Base-by-base conservation (phyloP, 2,329 filamentous ascomycete species). In the Capronia epimyces region DNA sequence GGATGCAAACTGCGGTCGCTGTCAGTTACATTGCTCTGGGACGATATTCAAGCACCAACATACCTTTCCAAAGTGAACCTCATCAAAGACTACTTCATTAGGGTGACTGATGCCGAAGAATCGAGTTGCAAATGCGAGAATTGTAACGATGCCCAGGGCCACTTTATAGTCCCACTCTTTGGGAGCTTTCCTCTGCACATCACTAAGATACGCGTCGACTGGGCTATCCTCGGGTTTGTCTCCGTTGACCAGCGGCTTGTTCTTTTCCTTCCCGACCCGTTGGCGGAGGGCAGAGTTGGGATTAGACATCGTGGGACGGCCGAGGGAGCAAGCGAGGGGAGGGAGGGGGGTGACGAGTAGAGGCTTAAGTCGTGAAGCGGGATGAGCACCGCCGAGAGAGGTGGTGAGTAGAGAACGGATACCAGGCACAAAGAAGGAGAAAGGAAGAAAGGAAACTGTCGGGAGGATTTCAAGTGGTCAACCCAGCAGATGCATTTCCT, bases 41-140 rank as follows among this genome's bases (percentile, higher is more conserved):
- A 20, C 10, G 27, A 13, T 9, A 7, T 21, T 25, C 4, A 39
- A 10, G 15, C 9, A n/a, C 15, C 4, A 27, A 34, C 78, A 53
- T 76, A 96, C 91, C 86, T 98, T 98, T 75, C 93, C 93, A 70
- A 98, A 98, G 73, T 98, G 93, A 51, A 98, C 93, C 72, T 98
- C 93, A 67, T 98, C 93, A 66, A 98, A 98, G 43, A 98, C 93
- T 49, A 98, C 93, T 74, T 97, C 87, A 66, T 95, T 84, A 13
- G 93, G 93, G 71, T 96, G 90, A 67, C 80, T 88, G 68, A 98
- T 96, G 57, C 89, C 90, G 82, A 87, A 97, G 76, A 98, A 98
- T 56, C 93, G 81, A 42, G 93, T 97, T 56, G 89, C 65, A 65
- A 98, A 97, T 43, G 89, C 91, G 60, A 96, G 73, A 22, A 81